Conservation (phyloP, 345 rosid genomes). For the Citrus cavaleriei region DNA sequence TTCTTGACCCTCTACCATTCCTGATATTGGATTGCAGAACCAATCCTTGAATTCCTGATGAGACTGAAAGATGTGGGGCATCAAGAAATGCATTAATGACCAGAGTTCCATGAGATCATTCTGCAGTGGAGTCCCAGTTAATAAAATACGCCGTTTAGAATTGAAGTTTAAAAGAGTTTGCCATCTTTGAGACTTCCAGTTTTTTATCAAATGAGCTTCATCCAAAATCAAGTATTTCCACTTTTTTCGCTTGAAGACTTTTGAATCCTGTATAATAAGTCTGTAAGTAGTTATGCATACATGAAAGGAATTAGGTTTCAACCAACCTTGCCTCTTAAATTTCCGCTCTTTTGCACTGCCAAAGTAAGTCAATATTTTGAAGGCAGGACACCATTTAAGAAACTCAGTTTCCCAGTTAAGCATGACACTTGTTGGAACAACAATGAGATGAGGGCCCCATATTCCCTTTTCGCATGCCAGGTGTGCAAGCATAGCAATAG, state of each 20-base stretch:
- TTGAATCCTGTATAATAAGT: conserved; percentile 94
- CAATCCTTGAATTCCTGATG: conserved; percentile 99
- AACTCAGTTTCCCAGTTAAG: conserved; percentile 99
- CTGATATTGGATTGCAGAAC: conserved; percentile 98
- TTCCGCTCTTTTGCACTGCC: conserved; percentile 99
- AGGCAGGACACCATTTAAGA: conserved; percentile 99
- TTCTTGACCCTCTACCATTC: conserved; percentile 99
- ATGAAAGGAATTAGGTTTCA: conserved; percentile 94
- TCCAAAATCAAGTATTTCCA: conserved; percentile 99
- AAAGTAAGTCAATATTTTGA: conserved; percentile 96
- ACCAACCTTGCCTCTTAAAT: conserved; percentile 98
- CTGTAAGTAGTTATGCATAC: conserved; percentile 97
- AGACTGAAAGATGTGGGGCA: conserved; percentile 99
- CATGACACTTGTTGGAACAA: conserved; percentile 99
- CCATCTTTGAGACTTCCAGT: conserved; percentile 99
- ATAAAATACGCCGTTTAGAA: conserved; percentile 90
- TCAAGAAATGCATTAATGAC: conserved; percentile 99
- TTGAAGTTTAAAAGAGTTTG: conserved; percentile 97
- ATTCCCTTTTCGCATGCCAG: conserved; percentile 98
- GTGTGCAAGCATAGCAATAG: conserved; percentile 97
- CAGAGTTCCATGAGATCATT: conserved; percentile 99
- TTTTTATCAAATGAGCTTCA: conserved; percentile 99
- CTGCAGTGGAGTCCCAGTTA: conserved; percentile 98
- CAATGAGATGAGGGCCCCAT: conserved; percentile 99
- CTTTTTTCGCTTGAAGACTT: conserved; percentile 97